Base-by-base conservation (phyloP, 2,329 filamentous ascomycete genomes). In the Lachnellula cervina region DNA sequence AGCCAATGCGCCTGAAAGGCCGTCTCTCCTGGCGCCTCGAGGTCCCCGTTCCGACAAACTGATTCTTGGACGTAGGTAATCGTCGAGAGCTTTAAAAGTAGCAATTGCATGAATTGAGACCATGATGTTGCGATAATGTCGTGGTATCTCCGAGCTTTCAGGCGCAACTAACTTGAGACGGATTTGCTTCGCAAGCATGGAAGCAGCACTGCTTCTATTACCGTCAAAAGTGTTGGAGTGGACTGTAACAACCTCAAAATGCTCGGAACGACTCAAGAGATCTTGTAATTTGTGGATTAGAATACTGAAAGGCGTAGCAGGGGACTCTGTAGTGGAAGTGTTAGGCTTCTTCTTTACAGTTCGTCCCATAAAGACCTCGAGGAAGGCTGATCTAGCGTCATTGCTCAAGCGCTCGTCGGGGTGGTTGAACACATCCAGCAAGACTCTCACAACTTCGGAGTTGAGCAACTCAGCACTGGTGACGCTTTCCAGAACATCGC, bases 21-120 rank as follows among this genome's bases (percentile, higher is more conserved):
- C 83, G 69, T 76, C 87, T 69, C 74, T 74, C 59, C 87, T 80
- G 32, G 80, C 77, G 9, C 76, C 77, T 44, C 86, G 80, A 13
- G 88, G 83, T 19, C 89, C 28, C 9, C 28, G 83, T 60, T 96
- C 91, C 3, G 88, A 84, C 14, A 94, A 71, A 65, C 80, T 90
- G 57, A 99, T 96, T 58, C 93, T 83, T 7, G 94, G 94, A 38
- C 94, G 86, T 44, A 99, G 79, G 70, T 97, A 99, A 69, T 99
- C 94, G 68, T 97, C 94, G 23, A 99, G 76, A 0, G 93, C 89
- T 71, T 97, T 97, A 77, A 99, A 97, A 0, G 92, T 97, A 2
- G 94, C 93, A 67, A 99, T 97, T 16, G 94, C 94, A 70, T 99
- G 94, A 55, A 99, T 99, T 0, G 91, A 96, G 1, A 99, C 94